phyloP scores from a whole-genome alignment of 108 stramenopile species.

The Nitzschia sp. region DNA sequence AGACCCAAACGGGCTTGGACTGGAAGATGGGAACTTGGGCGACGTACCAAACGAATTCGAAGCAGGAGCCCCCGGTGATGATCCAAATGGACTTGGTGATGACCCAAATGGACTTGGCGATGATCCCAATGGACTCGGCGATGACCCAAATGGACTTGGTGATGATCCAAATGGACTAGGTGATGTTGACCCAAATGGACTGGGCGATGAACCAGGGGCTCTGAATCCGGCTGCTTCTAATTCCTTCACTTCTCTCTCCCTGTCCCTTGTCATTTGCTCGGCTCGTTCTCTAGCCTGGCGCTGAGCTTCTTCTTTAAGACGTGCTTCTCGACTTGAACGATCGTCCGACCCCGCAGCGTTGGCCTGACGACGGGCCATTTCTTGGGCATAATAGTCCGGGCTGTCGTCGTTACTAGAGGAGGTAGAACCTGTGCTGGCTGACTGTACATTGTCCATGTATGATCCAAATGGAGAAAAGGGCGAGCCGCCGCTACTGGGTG shows the following conservation, averaged over 20 bases:
- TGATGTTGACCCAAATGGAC: background rate
- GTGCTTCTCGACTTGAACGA: background rate
- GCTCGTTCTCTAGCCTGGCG: background rate
- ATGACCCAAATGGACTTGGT: background rate
- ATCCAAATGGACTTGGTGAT: constrained; percentile 1
- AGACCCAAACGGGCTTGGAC: background rate
- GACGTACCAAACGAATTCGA: constrained; percentile 3
- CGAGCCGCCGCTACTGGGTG: background rate
- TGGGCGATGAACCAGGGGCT: background rate
- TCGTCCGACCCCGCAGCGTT: background rate
- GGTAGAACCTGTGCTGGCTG: background rate
- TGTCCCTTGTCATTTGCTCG: background rate
- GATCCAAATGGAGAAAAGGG: constrained; percentile 5
- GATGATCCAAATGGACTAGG: background rate
- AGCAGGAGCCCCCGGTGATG: background rate
- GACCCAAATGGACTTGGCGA: constrained; percentile 3
- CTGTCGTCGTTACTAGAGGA: background rate
- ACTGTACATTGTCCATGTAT: background rate
- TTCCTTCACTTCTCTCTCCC: constrained; percentile 1
- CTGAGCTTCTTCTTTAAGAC: constrained; percentile 3
- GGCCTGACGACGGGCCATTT: background rate
- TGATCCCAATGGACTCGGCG: background rate
- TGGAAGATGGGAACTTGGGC: background rate
- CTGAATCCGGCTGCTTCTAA: constrained; percentile 1
- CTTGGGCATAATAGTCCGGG: constrained; percentile 3